phyloP scores from a whole-genome alignment of 306 rosid species.

The Amphicarpaea edgeworthii region DNA sequence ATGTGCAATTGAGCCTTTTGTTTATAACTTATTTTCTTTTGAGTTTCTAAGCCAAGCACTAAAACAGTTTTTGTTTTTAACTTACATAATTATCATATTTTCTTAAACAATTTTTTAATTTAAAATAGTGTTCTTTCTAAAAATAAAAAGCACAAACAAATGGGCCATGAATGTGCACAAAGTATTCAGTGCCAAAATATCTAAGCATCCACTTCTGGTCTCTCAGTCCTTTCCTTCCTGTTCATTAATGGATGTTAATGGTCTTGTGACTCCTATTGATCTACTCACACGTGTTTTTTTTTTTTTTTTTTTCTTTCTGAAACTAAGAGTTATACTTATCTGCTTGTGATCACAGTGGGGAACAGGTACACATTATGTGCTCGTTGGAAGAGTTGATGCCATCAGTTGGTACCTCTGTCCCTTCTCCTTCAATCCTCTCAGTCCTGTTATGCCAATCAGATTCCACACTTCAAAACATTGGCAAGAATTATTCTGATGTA shows the following conservation, averaged over 20 bases:
- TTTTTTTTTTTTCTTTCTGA: not conserved
- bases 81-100: not conserved
- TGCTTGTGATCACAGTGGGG: conserved; percentile 68
- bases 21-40: not conserved
- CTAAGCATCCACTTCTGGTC: conserved; percentile 23
- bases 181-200: conserved; percentile 3
- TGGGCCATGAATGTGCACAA: conserved; percentile 10
- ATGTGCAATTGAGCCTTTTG: too few species aligned
- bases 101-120: not conserved
- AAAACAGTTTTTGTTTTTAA: not conserved
- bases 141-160: not conserved
- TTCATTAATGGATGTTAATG: conserved; percentile 25
- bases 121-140: not conserved
- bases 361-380: conserved; percentile 83
- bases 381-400: conserved; percentile 96
- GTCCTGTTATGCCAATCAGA: conserved; percentile 79
- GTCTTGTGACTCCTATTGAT: conserved; percentile 12
- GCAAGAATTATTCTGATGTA: conserved; percentile 68
- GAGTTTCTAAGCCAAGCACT: not conserved
- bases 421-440: conserved; percentile 85
- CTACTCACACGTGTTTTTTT: not conserved
- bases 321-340: conserved; percentile 46
- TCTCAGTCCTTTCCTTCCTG: conserved; percentile 3
- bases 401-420: conserved; percentile 86
- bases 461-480: conserved; percentile 72